A percentile compares a stretch with the other conserved stretches of the same genome.
Evolutionary conservation across 805 yeast genomes (phyloP).

Genomic region (Teunomyces lycoperdinae): DNA sequence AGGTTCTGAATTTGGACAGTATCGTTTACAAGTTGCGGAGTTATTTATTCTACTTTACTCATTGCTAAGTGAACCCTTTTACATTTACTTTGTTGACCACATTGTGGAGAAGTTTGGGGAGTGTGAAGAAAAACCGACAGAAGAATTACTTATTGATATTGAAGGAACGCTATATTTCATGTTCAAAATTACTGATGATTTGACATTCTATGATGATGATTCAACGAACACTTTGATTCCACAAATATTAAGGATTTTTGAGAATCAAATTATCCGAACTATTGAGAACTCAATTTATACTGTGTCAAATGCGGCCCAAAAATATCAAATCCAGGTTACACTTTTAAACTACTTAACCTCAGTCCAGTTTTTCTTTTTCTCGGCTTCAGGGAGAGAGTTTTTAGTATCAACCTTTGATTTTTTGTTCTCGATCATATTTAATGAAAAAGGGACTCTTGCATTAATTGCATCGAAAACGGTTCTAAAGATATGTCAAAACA

Average conservation of each 20-base stretch:
- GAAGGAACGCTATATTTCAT: slow-evolving; percentile 65
- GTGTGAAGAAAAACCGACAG: neutral
- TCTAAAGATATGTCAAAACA: slow-evolving; percentile 53
- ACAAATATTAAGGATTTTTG: slow-evolving; percentile 22
- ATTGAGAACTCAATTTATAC: slow-evolving; percentile 12
- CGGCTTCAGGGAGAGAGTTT: slow-evolving; percentile 40
- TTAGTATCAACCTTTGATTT: slow-evolving; percentile 55
- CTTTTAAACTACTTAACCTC: slow-evolving; percentile 58
- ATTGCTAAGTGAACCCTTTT: slow-evolving; percentile 53
- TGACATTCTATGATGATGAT: slow-evolving; percentile 39
- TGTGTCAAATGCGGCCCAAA: slow-evolving; percentile 6
- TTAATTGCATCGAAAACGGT: slow-evolving; percentile 50
- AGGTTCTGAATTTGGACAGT: slow-evolving; percentile 57
- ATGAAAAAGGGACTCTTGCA: slow-evolving; percentile 25
- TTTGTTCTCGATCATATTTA: slow-evolving; percentile 43
- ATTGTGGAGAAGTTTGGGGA: slow-evolving; percentile 23
- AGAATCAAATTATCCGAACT: slow-evolving; percentile 17
- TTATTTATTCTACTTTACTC: slow-evolving; percentile 70
- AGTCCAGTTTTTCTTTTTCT: slow-evolving; percentile 57
- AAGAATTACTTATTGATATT: slow-evolving; percentile 33
- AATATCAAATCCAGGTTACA: slow-evolving; percentile 25
- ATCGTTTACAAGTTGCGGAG: slow-evolving; percentile 74
- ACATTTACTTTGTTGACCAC: slow-evolving; percentile 39
- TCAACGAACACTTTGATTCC: slow-evolving; percentile 26
- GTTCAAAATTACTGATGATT: slow-evolving; percentile 53